Percentiles rank a stretch among this genome's conserved stretches.
Conservation (phyloP, 2,329 filamentous ascomycete genomes). For the Fusarium musae region DNA sequence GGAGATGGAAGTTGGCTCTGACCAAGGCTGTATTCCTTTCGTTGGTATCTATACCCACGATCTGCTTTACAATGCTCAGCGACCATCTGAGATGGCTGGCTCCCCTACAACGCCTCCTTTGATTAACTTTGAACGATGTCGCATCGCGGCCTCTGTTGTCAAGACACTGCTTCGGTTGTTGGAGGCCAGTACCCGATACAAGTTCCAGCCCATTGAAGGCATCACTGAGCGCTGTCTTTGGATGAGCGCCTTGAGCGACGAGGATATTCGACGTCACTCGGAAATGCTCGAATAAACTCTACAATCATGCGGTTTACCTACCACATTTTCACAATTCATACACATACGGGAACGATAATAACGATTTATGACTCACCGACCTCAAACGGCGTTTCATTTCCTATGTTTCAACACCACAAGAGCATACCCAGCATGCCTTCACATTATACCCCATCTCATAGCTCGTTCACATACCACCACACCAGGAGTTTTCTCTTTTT, state of each 20-base stretch:
- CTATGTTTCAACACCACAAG: slow-evolving; percentile 31
- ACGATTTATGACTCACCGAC: slow-evolving; percentile 39
- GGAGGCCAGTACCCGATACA: slow-evolving; percentile 80
- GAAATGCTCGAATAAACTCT: slow-evolving; percentile 57
- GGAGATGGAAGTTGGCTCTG: slow-evolving; percentile 78
- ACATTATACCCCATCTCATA: slow-evolving; percentile 31
- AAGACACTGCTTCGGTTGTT: slow-evolving; percentile 83
- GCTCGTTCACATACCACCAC: slow-evolving; percentile 1
- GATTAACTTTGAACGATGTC: slow-evolving; percentile 86
- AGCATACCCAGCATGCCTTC: slow-evolving; percentile 36
- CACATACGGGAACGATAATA: slow-evolving; percentile 20
- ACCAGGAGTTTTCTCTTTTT: not conserved
- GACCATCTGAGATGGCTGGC: slow-evolving; percentile 78
- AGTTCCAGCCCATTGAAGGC: slow-evolving; percentile 79
- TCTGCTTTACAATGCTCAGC: slow-evolving; percentile 82
- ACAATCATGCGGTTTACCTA: not conserved
- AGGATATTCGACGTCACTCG: slow-evolving; percentile 73
- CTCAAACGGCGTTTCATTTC: slow-evolving; percentile 31
- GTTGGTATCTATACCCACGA: slow-evolving; percentile 87
- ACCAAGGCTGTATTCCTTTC: slow-evolving; percentile 83
- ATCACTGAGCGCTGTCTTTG: slow-evolving; percentile 85
- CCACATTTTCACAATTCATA: slow-evolving; percentile 1
- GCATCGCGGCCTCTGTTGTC: slow-evolving; percentile 78
- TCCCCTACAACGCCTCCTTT: slow-evolving; percentile 74
- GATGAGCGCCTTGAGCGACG: slow-evolving; percentile 80